Percentiles rank a stretch among this genome's conserved stretches.
Evolutionary conservation across 176 grass and related monocot species (phyloP).

Genomic region (Phyllostachys edulis): DNA sequence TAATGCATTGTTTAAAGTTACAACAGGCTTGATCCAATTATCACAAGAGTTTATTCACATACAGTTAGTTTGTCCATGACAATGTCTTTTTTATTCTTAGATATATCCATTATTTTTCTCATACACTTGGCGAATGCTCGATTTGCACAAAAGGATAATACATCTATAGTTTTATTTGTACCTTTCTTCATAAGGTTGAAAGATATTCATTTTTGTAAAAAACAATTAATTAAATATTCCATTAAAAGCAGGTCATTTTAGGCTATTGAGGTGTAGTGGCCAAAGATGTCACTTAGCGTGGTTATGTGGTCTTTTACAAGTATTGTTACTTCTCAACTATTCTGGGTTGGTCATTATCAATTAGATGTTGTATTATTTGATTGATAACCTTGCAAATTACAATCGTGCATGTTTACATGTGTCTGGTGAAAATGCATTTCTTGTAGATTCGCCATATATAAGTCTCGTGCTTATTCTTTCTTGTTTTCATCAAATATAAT

Average conservation of each 20-base stretch:
- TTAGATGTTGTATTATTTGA: background rate
- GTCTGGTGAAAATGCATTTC: background rate
- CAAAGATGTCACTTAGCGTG: background rate
- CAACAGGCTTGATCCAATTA: too few species aligned
- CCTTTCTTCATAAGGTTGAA: too few species aligned
- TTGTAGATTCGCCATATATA: conserved; percentile 3
- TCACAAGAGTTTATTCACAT: too few species aligned
- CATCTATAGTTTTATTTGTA: background rate
- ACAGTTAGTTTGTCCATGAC: too few species aligned
- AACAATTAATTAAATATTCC: background rate
- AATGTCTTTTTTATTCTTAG: background rate
- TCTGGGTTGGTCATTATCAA: background rate
- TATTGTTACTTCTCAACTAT: background rate
- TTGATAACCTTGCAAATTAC: background rate
- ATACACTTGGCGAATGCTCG: background rate
- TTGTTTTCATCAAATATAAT: background rate
- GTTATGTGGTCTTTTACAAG: conserved; percentile 4
- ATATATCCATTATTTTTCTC: background rate
- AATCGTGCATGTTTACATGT: background rate
- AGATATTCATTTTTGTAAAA: background rate
- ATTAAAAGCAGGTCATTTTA: background rate
- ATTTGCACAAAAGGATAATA: background rate
- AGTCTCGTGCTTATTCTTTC: background rate
- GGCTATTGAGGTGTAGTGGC: background rate
- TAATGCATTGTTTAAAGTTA: too few species aligned